Conservation (phyloP, 2,329 filamentous ascomycete genomes). For the Penicillium fuscoglaucum region DNA sequence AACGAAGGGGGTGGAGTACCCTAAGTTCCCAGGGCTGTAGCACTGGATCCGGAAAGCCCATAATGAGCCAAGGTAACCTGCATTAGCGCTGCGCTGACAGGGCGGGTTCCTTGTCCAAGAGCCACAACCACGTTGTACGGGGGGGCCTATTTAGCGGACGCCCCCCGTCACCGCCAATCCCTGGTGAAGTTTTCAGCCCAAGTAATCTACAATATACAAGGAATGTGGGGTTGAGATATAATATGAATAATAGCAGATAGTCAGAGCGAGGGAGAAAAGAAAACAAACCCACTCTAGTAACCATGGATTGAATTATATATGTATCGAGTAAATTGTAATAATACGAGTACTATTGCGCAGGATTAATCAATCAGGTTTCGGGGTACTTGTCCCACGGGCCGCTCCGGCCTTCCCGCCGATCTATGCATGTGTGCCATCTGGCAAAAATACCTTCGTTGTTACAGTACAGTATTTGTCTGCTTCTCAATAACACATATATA, state of each 20-base stretch:
- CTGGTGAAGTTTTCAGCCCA: slow-evolving; percentile 1
- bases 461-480: not conserved
- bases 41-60: slow-evolving; percentile 34
- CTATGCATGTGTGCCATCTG: slow-evolving; percentile 30
- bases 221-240: not conserved
- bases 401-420: slow-evolving; percentile 33
- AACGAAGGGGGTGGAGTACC: slow-evolving; percentile 26
- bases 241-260: not conserved
- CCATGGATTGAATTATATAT: slow-evolving; percentile 6
- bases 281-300: not conserved
- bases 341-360: slow-evolving; percentile 19
- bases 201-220: not conserved
- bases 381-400: slow-evolving; percentile 32
- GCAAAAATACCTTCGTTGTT: slow-evolving; percentile 6
- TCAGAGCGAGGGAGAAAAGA: not conserved
- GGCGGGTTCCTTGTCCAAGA: slow-evolving; percentile 26
- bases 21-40: slow-evolving; percentile 41
- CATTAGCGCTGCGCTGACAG: slow-evolving; percentile 39
- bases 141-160: slow-evolving; percentile 5
- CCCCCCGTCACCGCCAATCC: slow-evolving; percentile 19
- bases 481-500: not conserved
- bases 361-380: slow-evolving; percentile 16
- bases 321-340: slow-evolving; percentile 5
- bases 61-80: slow-evolving; percentile 37
- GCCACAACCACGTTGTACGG: slow-evolving; percentile 30